These are phyloP conservation scores for Phytophthora kernoviae DNA, from an alignment of 352 stramenopile genomes.

Conservation along the genomic window DNA sequence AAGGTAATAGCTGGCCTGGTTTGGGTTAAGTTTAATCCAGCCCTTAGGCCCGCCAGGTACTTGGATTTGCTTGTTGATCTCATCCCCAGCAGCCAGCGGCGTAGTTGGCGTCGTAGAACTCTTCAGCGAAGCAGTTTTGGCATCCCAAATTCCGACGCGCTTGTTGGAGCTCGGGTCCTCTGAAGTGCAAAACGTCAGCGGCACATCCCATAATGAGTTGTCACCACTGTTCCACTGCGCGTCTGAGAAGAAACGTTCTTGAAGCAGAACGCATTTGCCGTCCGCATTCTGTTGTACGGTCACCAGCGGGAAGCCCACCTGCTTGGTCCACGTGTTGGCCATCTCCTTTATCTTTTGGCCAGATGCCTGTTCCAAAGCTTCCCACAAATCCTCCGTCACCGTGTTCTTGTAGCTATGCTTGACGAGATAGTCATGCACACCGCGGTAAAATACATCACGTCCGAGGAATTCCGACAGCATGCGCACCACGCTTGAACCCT, in stretches of 20 bases:
- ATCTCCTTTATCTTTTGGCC: conserved; percentile 92
- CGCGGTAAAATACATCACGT: conserved; percentile 72
- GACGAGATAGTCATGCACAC: conserved; percentile 95
- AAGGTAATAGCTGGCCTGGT: conserved; percentile 94
- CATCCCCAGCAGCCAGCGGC: conserved; percentile 67
- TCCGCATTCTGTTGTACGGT: conserved; percentile 72
- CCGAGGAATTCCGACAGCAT: conserved; percentile 80
- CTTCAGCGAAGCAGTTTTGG: conserved; percentile 42
- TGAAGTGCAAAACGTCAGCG: conserved; percentile 72
- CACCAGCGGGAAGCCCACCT: conserved; percentile 94
- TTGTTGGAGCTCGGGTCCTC: conserved; percentile 48
- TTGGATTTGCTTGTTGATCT: conserved; percentile 86
- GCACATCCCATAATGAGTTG: conserved; percentile 86
- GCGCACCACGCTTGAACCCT: conserved; percentile 81
- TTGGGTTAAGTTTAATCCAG: conserved; percentile 97
- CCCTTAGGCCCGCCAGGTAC: conserved; percentile 40
- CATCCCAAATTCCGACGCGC: conserved; percentile 73
- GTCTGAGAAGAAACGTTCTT: conserved; percentile 95
- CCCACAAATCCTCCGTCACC: conserved; percentile 95
- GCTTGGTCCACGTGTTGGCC: conserved; percentile 94
- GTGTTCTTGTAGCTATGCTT: conserved; percentile 96
- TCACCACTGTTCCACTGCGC: conserved; percentile 66
- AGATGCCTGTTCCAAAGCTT: conserved; percentile 90
- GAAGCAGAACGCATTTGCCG: conserved; percentile 76
- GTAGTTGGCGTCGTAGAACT: conserved; percentile 18